Evolutionary conservation across 257 asterid species (phyloP).

Genomic region (Penstemon newberryi): DNA sequence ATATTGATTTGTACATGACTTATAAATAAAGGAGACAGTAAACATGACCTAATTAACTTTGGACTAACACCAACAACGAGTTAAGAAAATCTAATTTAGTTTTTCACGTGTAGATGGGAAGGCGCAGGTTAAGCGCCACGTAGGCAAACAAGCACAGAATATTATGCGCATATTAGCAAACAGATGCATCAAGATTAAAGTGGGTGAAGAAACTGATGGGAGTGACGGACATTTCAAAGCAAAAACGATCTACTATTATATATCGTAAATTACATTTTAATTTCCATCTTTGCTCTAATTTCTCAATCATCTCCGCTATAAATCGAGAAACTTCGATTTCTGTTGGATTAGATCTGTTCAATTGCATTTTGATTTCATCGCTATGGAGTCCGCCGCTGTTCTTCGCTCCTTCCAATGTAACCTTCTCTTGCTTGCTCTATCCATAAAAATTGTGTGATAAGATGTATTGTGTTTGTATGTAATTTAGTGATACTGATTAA

Average conservation of each 20-base stretch:
- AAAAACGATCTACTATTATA: constrained; percentile 10
- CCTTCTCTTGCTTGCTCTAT: constrained; percentile 15
- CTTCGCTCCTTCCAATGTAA: constrained; percentile 57
- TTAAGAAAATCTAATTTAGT: no score
- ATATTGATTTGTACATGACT: no score
- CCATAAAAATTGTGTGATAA: constrained; percentile 7
- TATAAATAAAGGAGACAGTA: no score
- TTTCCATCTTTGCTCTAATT: neutral
- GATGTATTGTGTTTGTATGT: neutral
- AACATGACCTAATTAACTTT: no score
- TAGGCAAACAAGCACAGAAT: neutral
- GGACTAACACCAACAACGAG: no score
- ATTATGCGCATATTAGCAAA: constrained; percentile 10
- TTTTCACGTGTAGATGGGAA: no score
- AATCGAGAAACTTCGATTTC: constrained; percentile 22
- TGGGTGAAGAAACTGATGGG: constrained; percentile 49
- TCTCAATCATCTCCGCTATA: constrained; percentile 3
- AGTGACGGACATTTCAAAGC: constrained; percentile 57
- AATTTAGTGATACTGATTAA: neutral
- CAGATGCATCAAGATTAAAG: neutral
- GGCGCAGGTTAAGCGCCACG: neutral
- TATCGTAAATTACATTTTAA: neutral
- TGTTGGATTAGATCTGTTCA: constrained; percentile 6
- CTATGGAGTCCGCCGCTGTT: constrained; percentile 65
- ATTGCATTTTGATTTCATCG: constrained; percentile 11